Percentiles rank a stretch among this genome's conserved stretches.
Conservation (phyloP, 352 stramenopile species). For the Phytophthora colocasiae region DNA sequence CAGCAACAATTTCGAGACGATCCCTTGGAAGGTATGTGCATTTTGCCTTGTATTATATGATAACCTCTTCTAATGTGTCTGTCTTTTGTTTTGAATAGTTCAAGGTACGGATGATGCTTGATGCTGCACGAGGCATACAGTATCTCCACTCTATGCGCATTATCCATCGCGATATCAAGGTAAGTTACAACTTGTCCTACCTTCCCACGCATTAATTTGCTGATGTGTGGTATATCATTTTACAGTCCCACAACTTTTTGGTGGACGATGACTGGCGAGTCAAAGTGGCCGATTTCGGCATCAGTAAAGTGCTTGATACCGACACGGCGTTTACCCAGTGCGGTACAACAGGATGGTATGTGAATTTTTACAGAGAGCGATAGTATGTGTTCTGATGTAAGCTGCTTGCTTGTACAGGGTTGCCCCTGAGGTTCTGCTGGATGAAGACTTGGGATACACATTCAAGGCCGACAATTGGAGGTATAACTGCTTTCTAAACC, state of each 20-base stretch:
- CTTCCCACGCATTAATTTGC: background rate
- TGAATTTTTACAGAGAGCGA: background rate
- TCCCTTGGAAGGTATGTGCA: slow-evolving; percentile 83
- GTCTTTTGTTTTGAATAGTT: slow-evolving; percentile 54
- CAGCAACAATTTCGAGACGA: slow-evolving; percentile 89
- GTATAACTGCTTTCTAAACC: slow-evolving; percentile 30
- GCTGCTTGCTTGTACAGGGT: slow-evolving; percentile 55
- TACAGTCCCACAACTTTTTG: slow-evolving; percentile 90
- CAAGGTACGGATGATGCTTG: slow-evolving; percentile 92
- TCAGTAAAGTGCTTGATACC: slow-evolving; percentile 89
- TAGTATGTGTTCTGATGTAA: slow-evolving; percentile 1
- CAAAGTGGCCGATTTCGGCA: slow-evolving; percentile 90
- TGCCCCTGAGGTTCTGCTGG: slow-evolving; percentile 86
- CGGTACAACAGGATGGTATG: slow-evolving; percentile 86
- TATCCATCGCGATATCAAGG: slow-evolving; percentile 92
- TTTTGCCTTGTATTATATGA: background rate
- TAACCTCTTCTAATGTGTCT: slow-evolving; percentile 9
- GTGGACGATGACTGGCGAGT: slow-evolving; percentile 91
- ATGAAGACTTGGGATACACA: slow-evolving; percentile 89
- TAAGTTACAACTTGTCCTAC: slow-evolving; percentile 18
- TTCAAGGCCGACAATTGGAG: slow-evolving; percentile 93
- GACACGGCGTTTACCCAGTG: slow-evolving; percentile 89
- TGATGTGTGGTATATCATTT: slow-evolving; percentile 5
- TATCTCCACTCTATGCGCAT: slow-evolving; percentile 90
- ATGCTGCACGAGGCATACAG: slow-evolving; percentile 87